phyloP scores from a whole-genome alignment of 495 filamentous ascomycete species.

The Talaromyces borbonicus region DNA sequence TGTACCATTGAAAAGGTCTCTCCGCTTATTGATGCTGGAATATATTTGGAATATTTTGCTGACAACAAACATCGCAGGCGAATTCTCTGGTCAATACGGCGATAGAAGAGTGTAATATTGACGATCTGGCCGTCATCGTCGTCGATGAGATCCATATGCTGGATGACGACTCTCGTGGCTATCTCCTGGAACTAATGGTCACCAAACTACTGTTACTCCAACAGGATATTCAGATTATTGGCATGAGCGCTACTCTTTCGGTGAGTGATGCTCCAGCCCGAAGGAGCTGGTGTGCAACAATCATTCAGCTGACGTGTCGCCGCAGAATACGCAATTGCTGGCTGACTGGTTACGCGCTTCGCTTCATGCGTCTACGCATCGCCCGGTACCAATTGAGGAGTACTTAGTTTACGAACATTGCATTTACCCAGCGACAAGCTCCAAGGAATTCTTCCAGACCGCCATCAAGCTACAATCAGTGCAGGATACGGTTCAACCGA shows the following conservation, averaged over 20 bases:
- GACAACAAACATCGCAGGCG: no score
- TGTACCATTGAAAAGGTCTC: constrained; percentile 78
- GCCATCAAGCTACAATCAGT: constrained; percentile 41
- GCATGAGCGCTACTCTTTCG: constrained; percentile 74
- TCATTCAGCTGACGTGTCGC: not conserved
- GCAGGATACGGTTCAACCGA: constrained; percentile 30
- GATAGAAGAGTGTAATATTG: constrained; percentile 61
- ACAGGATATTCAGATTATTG: constrained; percentile 62
- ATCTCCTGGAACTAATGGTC: constrained; percentile 69
- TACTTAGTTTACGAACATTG: constrained; percentile 66
- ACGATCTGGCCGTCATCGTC: constrained; percentile 56
- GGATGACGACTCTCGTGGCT: constrained; percentile 69
- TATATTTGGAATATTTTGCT: not conserved
- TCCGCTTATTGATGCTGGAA: not conserved
- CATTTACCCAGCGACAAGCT: constrained; percentile 55
- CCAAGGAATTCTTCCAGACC: constrained; percentile 52
- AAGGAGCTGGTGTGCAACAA: no score
- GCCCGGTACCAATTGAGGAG: constrained; percentile 66
- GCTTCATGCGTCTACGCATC: constrained; percentile 64
- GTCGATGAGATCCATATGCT: constrained; percentile 80
- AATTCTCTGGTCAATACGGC: constrained; percentile 69
- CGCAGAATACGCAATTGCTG: constrained; percentile 56
- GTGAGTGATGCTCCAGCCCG: constrained; percentile 22
- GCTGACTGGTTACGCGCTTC: constrained; percentile 64
- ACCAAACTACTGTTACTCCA: constrained; percentile 66